These are phyloP conservation scores for Leccinum boreale DNA, from an alignment of 768 basidiomycete genomes.

Conservation along the genomic window DNA sequence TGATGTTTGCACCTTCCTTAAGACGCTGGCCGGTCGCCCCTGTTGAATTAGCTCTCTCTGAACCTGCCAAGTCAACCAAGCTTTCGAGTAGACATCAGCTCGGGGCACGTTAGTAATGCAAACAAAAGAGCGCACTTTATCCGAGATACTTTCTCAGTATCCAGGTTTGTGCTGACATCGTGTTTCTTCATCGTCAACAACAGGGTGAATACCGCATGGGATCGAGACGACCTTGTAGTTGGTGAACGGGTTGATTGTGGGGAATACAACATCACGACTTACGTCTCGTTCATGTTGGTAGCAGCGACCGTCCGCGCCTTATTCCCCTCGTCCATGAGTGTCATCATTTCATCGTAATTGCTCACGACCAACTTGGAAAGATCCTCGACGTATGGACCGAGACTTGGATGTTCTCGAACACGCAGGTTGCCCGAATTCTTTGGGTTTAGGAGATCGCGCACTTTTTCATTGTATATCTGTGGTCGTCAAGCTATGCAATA, in stretches of 20 bases:
- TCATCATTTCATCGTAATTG: conserved; percentile 96
- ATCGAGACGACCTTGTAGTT: conserved; percentile 81
- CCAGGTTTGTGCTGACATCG: conserved; percentile 80
- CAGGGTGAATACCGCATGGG: conserved; percentile 97
- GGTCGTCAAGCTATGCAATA: background rate
- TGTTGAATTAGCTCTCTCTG: conserved; percentile 95
- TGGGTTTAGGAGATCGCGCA: conserved; percentile 94
- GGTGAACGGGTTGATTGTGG: background rate
- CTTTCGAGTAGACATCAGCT: conserved; percentile 36
- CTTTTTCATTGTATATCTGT: conserved; percentile 96
- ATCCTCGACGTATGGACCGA: conserved; percentile 99
- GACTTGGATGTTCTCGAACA: conserved; percentile 94
- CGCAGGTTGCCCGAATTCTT: conserved; percentile 95
- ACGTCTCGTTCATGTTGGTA: conserved; percentile 99
- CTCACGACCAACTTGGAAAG: conserved; percentile 89
- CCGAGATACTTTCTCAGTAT: conserved; percentile 98
- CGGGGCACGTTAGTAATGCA: background rate
- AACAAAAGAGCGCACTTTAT: conserved; percentile 60
- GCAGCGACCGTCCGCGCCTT: conserved; percentile 98
- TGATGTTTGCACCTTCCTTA: conserved; percentile 98
- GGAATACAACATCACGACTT: conserved; percentile 27
- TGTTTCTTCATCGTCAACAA: conserved; percentile 89
- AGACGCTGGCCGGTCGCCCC: conserved; percentile 95
- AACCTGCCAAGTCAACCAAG: conserved; percentile 94
- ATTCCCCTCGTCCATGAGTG: conserved; percentile 99